phyloP scores from a whole-genome alignment of 331 rosid species.

The Acacia concinna region DNA sequence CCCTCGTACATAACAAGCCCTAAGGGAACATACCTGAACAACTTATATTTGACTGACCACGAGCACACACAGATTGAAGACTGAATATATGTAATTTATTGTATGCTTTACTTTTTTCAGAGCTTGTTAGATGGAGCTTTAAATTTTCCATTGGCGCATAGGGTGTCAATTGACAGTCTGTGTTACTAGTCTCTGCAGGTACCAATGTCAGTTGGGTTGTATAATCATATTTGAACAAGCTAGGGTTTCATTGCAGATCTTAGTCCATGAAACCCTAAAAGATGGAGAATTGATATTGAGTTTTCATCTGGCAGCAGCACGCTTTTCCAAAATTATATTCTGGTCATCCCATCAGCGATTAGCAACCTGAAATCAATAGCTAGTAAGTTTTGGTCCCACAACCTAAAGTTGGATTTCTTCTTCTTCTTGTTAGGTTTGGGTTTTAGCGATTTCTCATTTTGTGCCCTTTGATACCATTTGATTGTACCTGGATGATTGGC shows the following conservation, averaged over 20 bases:
- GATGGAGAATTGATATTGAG: neutral
- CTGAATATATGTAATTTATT: neutral
- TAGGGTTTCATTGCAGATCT: neutral
- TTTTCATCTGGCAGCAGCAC: neutral
- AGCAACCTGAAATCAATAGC: neutral
- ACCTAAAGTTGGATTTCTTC: neutral
- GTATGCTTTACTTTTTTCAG: neutral
- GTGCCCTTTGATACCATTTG: neutral
- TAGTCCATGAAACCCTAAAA: neutral
- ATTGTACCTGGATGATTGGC: neutral
- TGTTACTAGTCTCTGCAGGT: neutral
- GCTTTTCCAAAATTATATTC: neutral
- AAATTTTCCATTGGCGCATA: neutral
- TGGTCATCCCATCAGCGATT: neutral
- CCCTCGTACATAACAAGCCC: too few relatives aligned
- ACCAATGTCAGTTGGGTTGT: neutral
- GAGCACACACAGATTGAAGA: neutral
- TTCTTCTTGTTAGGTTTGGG: neutral
- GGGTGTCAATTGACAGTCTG: neutral
- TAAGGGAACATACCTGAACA: neutral
- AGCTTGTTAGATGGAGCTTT: neutral
- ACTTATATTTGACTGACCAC: neutral
- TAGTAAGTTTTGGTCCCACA: neutral
- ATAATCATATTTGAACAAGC: neutral
- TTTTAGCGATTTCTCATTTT: neutral